Conservation (phyloP, 345 rosid genomes). For the Populus simonii region DNA sequence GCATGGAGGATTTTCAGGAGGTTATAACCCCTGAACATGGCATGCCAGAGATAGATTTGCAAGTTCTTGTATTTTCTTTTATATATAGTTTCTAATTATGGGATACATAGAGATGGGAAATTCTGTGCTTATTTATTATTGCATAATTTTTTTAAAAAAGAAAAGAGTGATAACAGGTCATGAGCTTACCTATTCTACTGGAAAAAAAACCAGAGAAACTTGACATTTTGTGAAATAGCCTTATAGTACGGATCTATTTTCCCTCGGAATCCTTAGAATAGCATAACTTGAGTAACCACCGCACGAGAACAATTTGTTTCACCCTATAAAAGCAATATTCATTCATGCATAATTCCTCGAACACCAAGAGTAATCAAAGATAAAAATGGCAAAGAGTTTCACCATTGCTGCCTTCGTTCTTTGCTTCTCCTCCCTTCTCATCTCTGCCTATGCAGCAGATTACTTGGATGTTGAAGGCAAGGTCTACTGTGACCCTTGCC, state of each 20-base stretch:
- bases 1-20: too few species aligned
- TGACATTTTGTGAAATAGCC: neutral
- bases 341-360: neutral
- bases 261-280: neutral
- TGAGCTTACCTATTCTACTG: neutral
- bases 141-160: too few species aligned
- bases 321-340: neutral
- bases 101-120: neutral
- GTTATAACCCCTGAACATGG: too few species aligned
- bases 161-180: too few species aligned
- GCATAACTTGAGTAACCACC: neutral
- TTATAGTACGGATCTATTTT: neutral
- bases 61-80: too few species aligned
- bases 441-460: neutral
- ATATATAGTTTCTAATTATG: too few species aligned
- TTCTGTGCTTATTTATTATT: too few species aligned
- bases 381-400: conserved; percentile 19
- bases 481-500: conserved; percentile 27
- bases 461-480: conserved; percentile 15
- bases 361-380: neutral
- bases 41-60: too few species aligned
- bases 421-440: conserved; percentile 14
- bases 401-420: conserved; percentile 7
- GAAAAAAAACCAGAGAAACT: neutral
- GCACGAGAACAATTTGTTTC: neutral